A percentile compares a stretch with the other conserved stretches of the same genome.
Evolutionary conservation across 306 rosid species (phyloP).

Genomic region (Mimosa bimucronata): DNA sequence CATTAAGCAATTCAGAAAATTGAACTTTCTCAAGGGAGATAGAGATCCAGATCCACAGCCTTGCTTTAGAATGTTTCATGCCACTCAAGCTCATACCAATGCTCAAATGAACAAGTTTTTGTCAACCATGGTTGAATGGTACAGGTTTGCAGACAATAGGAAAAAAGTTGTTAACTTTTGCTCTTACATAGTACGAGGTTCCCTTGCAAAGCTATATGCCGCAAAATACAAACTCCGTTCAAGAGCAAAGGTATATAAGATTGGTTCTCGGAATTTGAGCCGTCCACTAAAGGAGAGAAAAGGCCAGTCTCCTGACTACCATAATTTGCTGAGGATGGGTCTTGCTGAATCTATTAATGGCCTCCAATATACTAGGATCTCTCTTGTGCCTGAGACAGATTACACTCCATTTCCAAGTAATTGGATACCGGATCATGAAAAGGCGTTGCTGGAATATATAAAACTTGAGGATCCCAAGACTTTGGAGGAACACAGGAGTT

Average conservation of each 20-base stretch:
- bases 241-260: constrained; percentile 93
- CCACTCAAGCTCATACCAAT: constrained; percentile 98
- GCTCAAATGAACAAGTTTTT: constrained; percentile 96
- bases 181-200: constrained; percentile 84
- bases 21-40: constrained; percentile 88
- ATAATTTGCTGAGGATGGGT: constrained; percentile 93
- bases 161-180: constrained; percentile 92
- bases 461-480: constrained; percentile 80
- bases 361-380: constrained; percentile 88
- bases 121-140: constrained; percentile 93
- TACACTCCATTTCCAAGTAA: constrained; percentile 81
- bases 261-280: constrained; percentile 83
- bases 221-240: constrained; percentile 97
- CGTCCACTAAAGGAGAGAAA: constrained; percentile 95
- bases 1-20: constrained; percentile 86
- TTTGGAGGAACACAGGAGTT: constrained; percentile 66
- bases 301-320: constrained; percentile 93
- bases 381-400: constrained; percentile 91
- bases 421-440: constrained; percentile 94
- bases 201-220: constrained; percentile 98
- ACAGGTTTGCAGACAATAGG: constrained; percentile 90
- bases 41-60: constrained; percentile 98
- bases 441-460: constrained; percentile 80
- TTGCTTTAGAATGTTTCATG: constrained; percentile 97
- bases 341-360: constrained; percentile 94